A percentile compares a stretch with the other conserved stretches of the same genome.
Conservation (phyloP, 805 yeast species). For the Lachancea lanzarotensis region DNA sequence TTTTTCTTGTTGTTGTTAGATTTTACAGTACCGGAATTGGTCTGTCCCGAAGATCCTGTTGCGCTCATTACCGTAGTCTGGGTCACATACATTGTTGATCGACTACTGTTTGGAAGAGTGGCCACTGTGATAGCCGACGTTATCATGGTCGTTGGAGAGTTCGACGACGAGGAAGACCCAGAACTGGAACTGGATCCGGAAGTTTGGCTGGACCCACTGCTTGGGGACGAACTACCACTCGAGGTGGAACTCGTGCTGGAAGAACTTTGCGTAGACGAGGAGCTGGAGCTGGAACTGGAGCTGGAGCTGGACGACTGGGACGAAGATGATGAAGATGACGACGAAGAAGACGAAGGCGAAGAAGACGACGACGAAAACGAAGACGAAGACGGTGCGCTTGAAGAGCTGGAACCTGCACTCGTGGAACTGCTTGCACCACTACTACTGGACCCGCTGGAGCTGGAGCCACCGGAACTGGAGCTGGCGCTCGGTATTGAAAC, state of each 20-base stretch:
- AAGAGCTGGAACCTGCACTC: slow-evolving; percentile 1
- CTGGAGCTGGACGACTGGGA: slow-evolving; percentile 6
- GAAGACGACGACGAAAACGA: slow-evolving; percentile 6
- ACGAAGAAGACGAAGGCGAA: slow-evolving; percentile 6
- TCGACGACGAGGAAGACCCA: slow-evolving; percentile 13
- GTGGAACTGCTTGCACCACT: too few species aligned
- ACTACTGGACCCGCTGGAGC: slow-evolving; percentile 14
- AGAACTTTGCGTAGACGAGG: slow-evolving; percentile 10
- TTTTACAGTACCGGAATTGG: slow-evolving; percentile 8
- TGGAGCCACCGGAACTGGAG: slow-evolving; percentile 10
- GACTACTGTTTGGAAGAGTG: slow-evolving; percentile 16
- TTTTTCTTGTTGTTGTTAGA: slow-evolving; percentile 6
- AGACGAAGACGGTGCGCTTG: slow-evolving; percentile 3
- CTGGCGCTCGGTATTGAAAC: slow-evolving; percentile 19
- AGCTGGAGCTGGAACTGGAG: slow-evolving; percentile 13
- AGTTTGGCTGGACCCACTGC: slow-evolving; percentile 12
- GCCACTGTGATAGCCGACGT: slow-evolving; percentile 21
- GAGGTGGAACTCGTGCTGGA: slow-evolving; percentile 10
- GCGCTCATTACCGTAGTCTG: slow-evolving; percentile 21
- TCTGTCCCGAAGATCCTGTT: slow-evolving; percentile 11
- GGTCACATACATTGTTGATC: slow-evolving; percentile 23
- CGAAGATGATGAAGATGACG: slow-evolving; percentile 6
- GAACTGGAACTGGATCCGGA: slow-evolving; percentile 8
- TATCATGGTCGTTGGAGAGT: slow-evolving; percentile 18
- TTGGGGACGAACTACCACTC: slow-evolving; percentile 8